phyloP scores from a whole-genome alignment of 129 eudicot genomes.

The Erigeron canadensis region DNA sequence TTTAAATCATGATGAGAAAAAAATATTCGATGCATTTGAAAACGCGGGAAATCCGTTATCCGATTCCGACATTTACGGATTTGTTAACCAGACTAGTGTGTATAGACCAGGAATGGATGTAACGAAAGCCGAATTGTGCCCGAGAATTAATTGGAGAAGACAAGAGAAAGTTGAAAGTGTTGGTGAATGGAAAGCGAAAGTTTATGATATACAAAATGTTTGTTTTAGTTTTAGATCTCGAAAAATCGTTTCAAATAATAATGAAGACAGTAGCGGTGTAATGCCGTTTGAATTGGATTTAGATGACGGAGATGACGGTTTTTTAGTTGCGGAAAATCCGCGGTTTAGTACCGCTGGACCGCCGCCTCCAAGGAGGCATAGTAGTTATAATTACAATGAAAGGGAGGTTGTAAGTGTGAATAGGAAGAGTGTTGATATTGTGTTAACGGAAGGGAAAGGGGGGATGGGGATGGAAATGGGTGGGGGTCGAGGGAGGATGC shows the following conservation, averaged over 20 bases:
- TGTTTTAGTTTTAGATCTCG: constrained; percentile 83
- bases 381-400: constrained; percentile 73
- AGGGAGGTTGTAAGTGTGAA: constrained; percentile 66
- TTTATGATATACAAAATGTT: constrained; percentile 83
- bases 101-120: constrained; percentile 99
- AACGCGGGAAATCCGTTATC: constrained; percentile 70
- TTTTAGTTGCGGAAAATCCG: constrained; percentile 82
- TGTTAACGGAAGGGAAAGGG: constrained; percentile 25
- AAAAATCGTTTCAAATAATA: constrained; percentile 48
- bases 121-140: constrained; percentile 67
- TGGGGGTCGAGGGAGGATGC: too few species aligned
- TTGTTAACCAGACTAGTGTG: constrained; percentile 74
- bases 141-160: constrained; percentile 80
- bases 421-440: constrained; percentile 78
- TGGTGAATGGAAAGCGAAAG: constrained; percentile 90
- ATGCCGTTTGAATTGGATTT: constrained; percentile 75
- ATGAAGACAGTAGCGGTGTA: constrained; percentile 50
- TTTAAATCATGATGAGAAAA: constrained; percentile 77
- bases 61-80: constrained; percentile 62
- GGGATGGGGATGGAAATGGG: too few species aligned
- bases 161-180: constrained; percentile 82
- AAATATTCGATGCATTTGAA: constrained; percentile 85
- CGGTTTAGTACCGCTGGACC: constrained; percentile 54
- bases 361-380: constrained; percentile 62
- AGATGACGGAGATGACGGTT: constrained; percentile 83